Base-by-base conservation (phyloP, 352 stramenopile species). In the Aphanomyces stellatus region DNA sequence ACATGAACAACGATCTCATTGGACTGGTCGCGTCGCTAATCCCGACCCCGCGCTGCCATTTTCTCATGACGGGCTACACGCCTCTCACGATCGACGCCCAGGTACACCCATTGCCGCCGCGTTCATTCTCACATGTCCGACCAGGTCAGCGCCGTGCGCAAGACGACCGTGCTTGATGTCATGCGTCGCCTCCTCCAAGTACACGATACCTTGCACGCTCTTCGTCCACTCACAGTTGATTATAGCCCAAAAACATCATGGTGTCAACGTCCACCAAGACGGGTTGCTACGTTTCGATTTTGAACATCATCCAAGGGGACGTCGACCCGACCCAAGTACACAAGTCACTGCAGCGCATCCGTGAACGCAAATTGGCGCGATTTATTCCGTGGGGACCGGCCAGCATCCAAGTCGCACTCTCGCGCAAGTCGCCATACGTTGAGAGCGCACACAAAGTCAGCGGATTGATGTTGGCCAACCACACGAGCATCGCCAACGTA, bases 1-100 rank as follows among this genome's bases (percentile, higher is more conserved):
- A 99, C 75, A 99, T 99, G 95, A 99, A 99, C 83, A 99, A 99
- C 77, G 97, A 99, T 80, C 85, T 99, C 15, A 98, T 99, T 74
- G 97, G 97, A 5, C 79, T 99, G 4, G 82, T 99, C 34, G 96
- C 97, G 37, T 98, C 90, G 35, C 75, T 99, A 11, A 99, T 99
- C 65, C 97, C 97, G 17, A 99, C 97, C 10, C 97, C 97, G 10
- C 80, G 97, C n/a, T 99, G 96, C 72, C 97, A 99, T 71, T 99
- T 99, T 73, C 85, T 99, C 37, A 99, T 99, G 95, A 99, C 97
- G 11, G 96, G 97, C 4, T 99, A 99, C 79, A 99, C 97, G n/a
- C 97, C 97, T 22, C 81, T 99, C 4, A 96, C 94, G 27, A 89
- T 99, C 70, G 90, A 97, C 62, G 78, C 87, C 1, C 88, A 96